These are phyloP conservation scores for Acanthamoeba castellanii DNA, from an alignment of 208 protist species.

Conservation along the genomic window DNA sequence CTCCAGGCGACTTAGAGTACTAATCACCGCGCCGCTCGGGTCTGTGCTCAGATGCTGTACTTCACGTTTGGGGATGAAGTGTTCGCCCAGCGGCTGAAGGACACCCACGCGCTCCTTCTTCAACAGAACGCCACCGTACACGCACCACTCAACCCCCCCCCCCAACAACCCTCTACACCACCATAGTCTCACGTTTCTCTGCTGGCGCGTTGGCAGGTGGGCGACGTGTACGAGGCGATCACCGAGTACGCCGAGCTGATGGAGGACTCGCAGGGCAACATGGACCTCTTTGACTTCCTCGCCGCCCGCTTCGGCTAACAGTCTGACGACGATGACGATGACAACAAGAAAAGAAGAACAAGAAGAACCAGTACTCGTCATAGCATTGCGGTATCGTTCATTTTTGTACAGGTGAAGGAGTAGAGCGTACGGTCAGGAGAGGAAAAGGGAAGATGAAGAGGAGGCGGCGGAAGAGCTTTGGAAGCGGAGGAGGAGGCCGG, in stretches of 20 bases:
- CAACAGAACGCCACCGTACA: not conserved
- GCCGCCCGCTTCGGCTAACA: constrained; percentile 46
- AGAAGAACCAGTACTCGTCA: no score
- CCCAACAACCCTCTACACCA: no score
- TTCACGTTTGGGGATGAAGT: constrained; percentile 82
- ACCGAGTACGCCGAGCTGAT: constrained; percentile 41
- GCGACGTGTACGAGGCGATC: constrained; percentile 38
- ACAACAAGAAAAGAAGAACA: no score
- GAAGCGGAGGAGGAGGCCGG: constrained; percentile 27
- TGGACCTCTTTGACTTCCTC: constrained; percentile 56
- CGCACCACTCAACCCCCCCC: not conserved
- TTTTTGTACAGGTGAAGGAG: not conserved
- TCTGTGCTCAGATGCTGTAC: constrained; percentile 65
- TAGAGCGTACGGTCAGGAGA: not conserved
- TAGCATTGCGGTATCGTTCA: no score
- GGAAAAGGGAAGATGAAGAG: not conserved
- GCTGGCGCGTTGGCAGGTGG: not conserved
- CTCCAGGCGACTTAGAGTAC: not conserved
- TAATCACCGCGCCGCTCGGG: not conserved
- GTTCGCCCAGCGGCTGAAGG: constrained; percentile 58
- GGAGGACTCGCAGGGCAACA: constrained; percentile 3
- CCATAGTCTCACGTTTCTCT: no score
- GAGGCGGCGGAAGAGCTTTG: not conserved
- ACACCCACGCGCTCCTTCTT: constrained; percentile 19
- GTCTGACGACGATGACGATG: no score